Evolutionary conservation across 331 rosid genomes (phyloP).

Genomic region (Spiraea crenata): DNA sequence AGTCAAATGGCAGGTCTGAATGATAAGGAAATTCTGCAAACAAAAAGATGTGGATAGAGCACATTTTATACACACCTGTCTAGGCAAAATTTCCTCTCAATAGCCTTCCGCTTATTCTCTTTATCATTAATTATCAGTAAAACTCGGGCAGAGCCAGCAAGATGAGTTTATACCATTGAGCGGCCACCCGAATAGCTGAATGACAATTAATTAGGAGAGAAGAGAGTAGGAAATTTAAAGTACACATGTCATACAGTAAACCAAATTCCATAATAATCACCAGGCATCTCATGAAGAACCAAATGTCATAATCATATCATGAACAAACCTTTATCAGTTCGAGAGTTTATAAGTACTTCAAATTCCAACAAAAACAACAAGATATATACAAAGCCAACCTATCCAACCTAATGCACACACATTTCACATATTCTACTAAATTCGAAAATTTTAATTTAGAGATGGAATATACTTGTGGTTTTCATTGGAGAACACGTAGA

Average conservation of each 20-base stretch:
- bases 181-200: slow-evolving; percentile 92
- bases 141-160: slow-evolving; percentile 65
- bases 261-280: neutral
- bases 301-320: slow-evolving; percentile 13
- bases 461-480: slow-evolving; percentile 60
- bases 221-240: slow-evolving; percentile 17
- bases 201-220: slow-evolving; percentile 31
- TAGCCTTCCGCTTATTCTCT: slow-evolving; percentile 88
- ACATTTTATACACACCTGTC: too few species aligned
- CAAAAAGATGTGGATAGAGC: too few species aligned
- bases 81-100: slow-evolving; percentile 86
- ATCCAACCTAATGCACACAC: neutral
- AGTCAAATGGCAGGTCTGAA: too few species aligned
- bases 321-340: slow-evolving; percentile 88
- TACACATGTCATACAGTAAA: neutral
- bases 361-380: too few species aligned
- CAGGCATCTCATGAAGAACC: neutral
- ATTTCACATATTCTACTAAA: too few species aligned
- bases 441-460: neutral
- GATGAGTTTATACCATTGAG: slow-evolving; percentile 95
- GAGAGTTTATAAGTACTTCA: too few species aligned
- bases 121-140: slow-evolving; percentile 87
- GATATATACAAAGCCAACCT: too few species aligned
- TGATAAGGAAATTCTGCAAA: too few species aligned
- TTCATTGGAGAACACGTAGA: slow-evolving; percentile 91